Percentiles rank a stretch among this genome's conserved stretches.
Conservation (phyloP, 108 stramenopile species). For the Cyclotella kingstonii region DNA sequence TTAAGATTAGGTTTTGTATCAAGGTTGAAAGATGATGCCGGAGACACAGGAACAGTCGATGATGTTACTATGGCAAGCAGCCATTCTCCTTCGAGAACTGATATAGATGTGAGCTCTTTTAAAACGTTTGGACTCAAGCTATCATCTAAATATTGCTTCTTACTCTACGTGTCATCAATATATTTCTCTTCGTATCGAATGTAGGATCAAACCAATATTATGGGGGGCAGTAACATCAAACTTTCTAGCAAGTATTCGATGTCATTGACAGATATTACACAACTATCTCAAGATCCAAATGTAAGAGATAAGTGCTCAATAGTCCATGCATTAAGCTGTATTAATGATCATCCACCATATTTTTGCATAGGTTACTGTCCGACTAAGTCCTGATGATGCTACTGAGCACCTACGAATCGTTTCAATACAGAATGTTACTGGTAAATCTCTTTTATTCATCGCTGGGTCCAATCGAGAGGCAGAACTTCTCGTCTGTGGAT, state of each 20-base stretch:
- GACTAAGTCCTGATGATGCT: conserved; percentile 57
- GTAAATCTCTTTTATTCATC: conserved; percentile 68
- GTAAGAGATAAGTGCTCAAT: conserved; percentile 14
- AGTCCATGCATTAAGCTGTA: background rate
- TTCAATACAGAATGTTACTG: conserved; percentile 55
- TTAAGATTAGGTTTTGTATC: conserved; percentile 77
- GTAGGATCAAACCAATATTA: conserved; percentile 35
- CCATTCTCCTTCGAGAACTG: conserved; percentile 22
- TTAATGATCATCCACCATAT: background rate
- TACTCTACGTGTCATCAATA: background rate
- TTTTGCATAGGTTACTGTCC: conserved; percentile 31
- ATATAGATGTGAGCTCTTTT: conserved; percentile 24
- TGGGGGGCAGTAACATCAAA: conserved; percentile 51
- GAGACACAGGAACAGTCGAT: conserved; percentile 28
- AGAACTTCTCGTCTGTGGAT: conserved; percentile 66
- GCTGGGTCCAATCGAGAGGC: conserved; percentile 70
- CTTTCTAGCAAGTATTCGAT: conserved; percentile 78
- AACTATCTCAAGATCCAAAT: conserved; percentile 59
- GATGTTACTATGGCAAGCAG: conserved; percentile 37
- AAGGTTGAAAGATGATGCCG: conserved; percentile 41
- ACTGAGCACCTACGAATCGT: conserved; percentile 69
- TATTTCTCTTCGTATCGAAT: conserved; percentile 2
- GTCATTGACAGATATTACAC: conserved; percentile 68
- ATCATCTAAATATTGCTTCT: background rate
- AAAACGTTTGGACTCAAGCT: background rate